phyloP scores from a whole-genome alignment of 768 basidiomycete species.

The Naganishia randhawae region DNA sequence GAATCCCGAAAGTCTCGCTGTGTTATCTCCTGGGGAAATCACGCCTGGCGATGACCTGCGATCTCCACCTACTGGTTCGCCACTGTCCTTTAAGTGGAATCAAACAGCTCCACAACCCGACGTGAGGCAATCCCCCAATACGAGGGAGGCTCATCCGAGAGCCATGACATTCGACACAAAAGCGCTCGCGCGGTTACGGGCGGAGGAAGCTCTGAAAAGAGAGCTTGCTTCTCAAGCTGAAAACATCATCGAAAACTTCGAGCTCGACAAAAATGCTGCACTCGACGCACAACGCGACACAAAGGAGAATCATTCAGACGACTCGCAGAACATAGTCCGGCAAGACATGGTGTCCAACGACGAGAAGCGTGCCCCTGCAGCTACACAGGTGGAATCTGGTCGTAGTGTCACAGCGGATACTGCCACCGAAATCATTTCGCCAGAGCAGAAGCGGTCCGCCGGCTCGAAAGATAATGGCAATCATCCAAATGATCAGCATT shows the following conservation, averaged over 20 bases:
- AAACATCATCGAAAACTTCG: slow-evolving; percentile 8
- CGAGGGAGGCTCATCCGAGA: background rate
- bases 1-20: background rate
- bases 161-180: slow-evolving; percentile 20
- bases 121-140: background rate
- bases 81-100: slow-evolving; percentile 4
- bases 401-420: slow-evolving; percentile 1
- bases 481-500: slow-evolving; percentile 18
- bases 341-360: slow-evolving; percentile 41
- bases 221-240: background rate
- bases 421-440: background rate
- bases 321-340: slow-evolving; percentile 38
- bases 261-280: slow-evolving; percentile 11
- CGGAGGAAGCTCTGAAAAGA: slow-evolving; percentile 12
- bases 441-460: background rate
- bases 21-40: slow-evolving; percentile 13
- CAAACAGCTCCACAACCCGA: slow-evolving; percentile 14
- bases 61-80: background rate
- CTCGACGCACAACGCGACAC: slow-evolving; percentile 2
- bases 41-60: slow-evolving; percentile 9
- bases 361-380: slow-evolving; percentile 2
- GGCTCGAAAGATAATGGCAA: background rate
- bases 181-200: slow-evolving; percentile 4
- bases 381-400: background rate
- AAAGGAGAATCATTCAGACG: background rate